Base-by-base conservation (phyloP, 768 basidiomycete genomes). In the Hericium rajendrae region DNA sequence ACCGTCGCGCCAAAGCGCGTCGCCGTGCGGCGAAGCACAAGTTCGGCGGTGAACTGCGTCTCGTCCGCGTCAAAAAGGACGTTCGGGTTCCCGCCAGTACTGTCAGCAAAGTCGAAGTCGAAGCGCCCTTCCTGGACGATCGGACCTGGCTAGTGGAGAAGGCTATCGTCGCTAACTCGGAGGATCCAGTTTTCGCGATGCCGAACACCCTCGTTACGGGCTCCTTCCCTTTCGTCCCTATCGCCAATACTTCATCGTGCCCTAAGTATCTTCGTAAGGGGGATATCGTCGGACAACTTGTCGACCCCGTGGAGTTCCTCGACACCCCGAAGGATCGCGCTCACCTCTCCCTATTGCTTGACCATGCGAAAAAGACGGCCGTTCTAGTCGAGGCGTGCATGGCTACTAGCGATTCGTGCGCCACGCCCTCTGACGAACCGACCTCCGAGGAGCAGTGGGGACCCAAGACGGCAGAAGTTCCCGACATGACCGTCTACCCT, bases 71-170 rank as follows among this genome's bases (percentile, higher is more conserved):
- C 8, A 16, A 20, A 13, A 28, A 48, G 9, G 43, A 55, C 24
- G 46, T 49, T 0, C 5, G 50, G 13, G 55, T 62, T 22, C 61
- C 52, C 1, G 40, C 59, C n/a, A 43, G 51, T 26, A 46, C 56
- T 5, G 37, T 38, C 10, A 24, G 32, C 11, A 22, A n/a, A 3
- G 49, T 62, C 4, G 15, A 16, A 15, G 55, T 59, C 4, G 24
- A 48, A 6, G 18, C 28, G 41, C 22, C 22, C 2, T 22, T 22
- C 22, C 22, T 22, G 2, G 22, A 22, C 22, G 22, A 22, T 22
- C 22, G 43, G 16, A 32, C n/a, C 13, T 51, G 39, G 51, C 28
- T 16, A 11, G 54, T 61, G 2, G 60, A 61, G 38, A 48, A 40
- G 28, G 46, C 26, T 1, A 18, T n/a, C 3, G 8, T 37, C n/a